Base-by-base conservation (phyloP, 1,139 yeast species). In the Yamadazyma diospyri region DNA sequence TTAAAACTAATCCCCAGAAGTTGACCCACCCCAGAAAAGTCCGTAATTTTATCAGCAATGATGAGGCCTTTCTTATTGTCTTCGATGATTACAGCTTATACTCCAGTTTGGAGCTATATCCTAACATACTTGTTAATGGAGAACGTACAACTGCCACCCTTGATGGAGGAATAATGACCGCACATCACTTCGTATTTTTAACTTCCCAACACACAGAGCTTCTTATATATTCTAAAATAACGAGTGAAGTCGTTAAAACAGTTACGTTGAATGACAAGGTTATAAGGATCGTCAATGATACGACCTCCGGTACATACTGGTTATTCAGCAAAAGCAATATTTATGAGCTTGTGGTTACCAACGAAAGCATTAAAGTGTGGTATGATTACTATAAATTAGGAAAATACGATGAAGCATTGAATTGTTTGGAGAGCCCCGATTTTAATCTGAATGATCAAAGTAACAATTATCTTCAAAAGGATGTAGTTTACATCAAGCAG, bases 361-460 rank as follows among this genome's bases (percentile, higher is more conserved):
- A 83, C 45, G 97, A 92, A 52, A 68, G 78, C 5, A 62, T 71
- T 5, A 81, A 85, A 16, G 80, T 88, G 4, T 87, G 97, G 96
- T 74, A 72, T 40, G 70, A 81, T 5, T 70, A 85, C 51, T 67
- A 83, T 36, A 76, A 73, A 27, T 67, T 75, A 49, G 72, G 76
- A 1, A 68, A 75, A 37, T 89, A 69, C 54, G 84, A 81, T 12
- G 78, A 78, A 34, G 97, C 97, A 0, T 59, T 88, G 29, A 48
- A 58, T 2, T 58, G 76, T 11, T 49, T 79, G 6, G 55, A 53
- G 8, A 45, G 41, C 48, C 66, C 13, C 44, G 11, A 5, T n/a
- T 4, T 13, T 14, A 14, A 47, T 43, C 5, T 5, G 4, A 23
- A 23, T 5, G 28, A 16, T 9, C 9, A 45, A 41, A 6, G 25